Evolutionary conservation across 179 eudicot genomes (phyloP).

Genomic region (Monotropa hypopitys): DNA sequence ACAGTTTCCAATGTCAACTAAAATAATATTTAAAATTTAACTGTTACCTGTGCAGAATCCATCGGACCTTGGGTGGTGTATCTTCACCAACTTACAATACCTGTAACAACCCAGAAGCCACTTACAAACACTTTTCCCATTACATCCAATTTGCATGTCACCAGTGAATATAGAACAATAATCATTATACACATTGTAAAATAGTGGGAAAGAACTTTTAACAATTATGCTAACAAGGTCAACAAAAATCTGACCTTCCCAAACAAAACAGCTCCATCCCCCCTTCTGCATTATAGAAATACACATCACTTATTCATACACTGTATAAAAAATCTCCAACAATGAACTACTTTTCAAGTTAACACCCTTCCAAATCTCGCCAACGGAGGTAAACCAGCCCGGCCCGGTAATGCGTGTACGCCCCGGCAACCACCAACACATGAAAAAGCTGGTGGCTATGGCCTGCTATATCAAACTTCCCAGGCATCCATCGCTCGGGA

Average conservation of each 20-base stretch:
- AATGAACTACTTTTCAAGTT: background rate
- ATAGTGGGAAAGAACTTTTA: background rate
- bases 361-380: slow-evolving; percentile 91
- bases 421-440: slow-evolving; percentile 81
- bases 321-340: background rate
- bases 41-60: no score
- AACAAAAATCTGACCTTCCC: background rate
- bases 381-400: slow-evolving; percentile 82
- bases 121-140: background rate
- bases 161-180: background rate
- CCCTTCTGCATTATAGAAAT: background rate
- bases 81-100: no score
- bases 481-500: slow-evolving; percentile 97
- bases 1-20: no score
- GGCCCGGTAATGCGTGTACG: slow-evolving; percentile 78
- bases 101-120: background rate
- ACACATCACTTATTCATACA: background rate
- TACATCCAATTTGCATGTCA: background rate
- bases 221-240: background rate
- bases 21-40: no score
- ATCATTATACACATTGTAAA: background rate
- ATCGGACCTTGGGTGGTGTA: no score
- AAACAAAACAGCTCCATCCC: background rate
- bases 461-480: slow-evolving; percentile 91
- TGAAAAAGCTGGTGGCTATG: slow-evolving; percentile 93